Percentiles rank a stretch among this genome's conserved stretches.
Conservation (phyloP, 2,329 filamentous ascomycete genomes). For the Talaromyces sp. region DNA sequence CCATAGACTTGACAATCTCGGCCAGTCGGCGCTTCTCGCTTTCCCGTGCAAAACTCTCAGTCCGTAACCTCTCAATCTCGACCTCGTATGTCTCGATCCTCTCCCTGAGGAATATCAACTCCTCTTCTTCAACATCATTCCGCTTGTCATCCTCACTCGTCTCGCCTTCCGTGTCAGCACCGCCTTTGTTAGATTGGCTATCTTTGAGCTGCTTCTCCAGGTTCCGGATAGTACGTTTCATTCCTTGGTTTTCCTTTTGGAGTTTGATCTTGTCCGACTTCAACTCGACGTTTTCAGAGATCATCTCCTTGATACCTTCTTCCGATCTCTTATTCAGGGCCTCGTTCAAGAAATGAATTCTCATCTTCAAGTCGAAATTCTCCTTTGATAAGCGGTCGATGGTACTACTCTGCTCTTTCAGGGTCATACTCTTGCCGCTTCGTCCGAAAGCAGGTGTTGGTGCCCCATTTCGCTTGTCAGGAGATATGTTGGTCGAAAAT, state of each 20-base stretch:
- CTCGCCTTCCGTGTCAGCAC: slow-evolving; percentile 40
- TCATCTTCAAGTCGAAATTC: slow-evolving; percentile 95
- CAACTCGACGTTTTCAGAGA: slow-evolving; percentile 92
- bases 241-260: slow-evolving; percentile 82
- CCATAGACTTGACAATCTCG: slow-evolving; percentile 69
- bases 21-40: slow-evolving; percentile 82
- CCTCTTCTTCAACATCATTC: slow-evolving; percentile 63
- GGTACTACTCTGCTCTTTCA: slow-evolving; percentile 96
- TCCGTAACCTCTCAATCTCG: slow-evolving; percentile 76
- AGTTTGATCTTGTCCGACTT: slow-evolving; percentile 85
- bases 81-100: slow-evolving; percentile 78
- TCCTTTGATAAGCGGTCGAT: slow-evolving; percentile 96
- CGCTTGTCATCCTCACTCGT: slow-evolving; percentile 47
- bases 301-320: slow-evolving; percentile 96
- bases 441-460: slow-evolving; percentile 52
- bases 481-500: slow-evolving; percentile 54
- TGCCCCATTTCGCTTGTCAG: slow-evolving; percentile 56
- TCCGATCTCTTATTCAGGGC: slow-evolving; percentile 89
- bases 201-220: slow-evolving; percentile 73
- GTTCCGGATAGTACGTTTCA: slow-evolving; percentile 78
- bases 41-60: slow-evolving; percentile 74
- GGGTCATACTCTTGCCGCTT: slow-evolving; percentile 69
- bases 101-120: slow-evolving; percentile 79
- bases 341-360: slow-evolving; percentile 95
- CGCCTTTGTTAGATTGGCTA: slow-evolving; percentile 45